Evolutionary conservation across 257 asterid species (phyloP).

Genomic region (Petrea volubilis): DNA sequence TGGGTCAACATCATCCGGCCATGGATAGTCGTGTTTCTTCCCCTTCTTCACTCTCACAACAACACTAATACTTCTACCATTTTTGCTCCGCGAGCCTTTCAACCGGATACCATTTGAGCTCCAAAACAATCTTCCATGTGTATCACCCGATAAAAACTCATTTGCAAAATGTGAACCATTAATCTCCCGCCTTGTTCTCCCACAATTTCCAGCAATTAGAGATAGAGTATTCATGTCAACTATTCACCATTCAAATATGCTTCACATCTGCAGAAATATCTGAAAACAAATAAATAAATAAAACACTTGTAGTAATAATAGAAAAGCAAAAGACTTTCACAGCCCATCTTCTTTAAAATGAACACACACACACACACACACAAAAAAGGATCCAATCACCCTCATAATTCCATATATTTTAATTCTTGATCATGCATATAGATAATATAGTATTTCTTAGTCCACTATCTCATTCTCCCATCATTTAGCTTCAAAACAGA

Average conservation of each 20-base stretch:
- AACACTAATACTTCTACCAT: slow-evolving; percentile 17
- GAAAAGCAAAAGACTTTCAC: too few species aligned
- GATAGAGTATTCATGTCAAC: slow-evolving; percentile 45
- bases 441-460: not conserved
- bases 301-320: too few species aligned
- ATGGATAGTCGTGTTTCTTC: slow-evolving; percentile 51
- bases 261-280: slow-evolving; percentile 33
- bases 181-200: slow-evolving; percentile 32
- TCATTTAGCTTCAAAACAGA: not conserved
- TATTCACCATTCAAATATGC: slow-evolving; percentile 16
- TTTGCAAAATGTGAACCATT: slow-evolving; percentile 17
- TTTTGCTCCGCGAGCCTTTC: slow-evolving; percentile 22
- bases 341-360: too few species aligned
- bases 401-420: not conserved
- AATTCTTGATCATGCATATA: not conserved
- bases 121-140: slow-evolving; percentile 7
- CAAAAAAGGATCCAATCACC: slow-evolving; percentile 11
- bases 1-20: slow-evolving; percentile 53
- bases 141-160: slow-evolving; percentile 30
- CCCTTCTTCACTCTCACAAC: slow-evolving; percentile 32
- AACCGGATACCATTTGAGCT: slow-evolving; percentile 10
- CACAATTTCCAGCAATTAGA: slow-evolving; percentile 40
- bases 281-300: too few species aligned
- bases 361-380: too few species aligned
- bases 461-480: not conserved